These are phyloP conservation scores for Fusarium sp. DNA, from an alignment of 2,329 filamentous ascomycete genomes.

Conservation along the genomic window DNA sequence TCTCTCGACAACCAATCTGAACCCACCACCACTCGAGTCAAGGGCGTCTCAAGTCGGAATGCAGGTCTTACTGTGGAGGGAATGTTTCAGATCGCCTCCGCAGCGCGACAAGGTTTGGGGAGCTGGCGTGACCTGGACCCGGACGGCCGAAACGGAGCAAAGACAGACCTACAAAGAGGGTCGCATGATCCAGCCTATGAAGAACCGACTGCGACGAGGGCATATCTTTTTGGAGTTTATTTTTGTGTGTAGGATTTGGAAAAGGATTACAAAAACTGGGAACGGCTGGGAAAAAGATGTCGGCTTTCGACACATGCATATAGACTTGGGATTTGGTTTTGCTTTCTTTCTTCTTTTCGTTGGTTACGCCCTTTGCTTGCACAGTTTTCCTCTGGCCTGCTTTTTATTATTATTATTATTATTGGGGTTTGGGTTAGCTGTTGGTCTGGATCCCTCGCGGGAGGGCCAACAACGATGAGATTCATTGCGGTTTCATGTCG, in stretches of 20 bases:
- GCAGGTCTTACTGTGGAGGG: constrained; percentile 43
- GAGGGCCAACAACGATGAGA: constrained; percentile 33
- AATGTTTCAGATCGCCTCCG: constrained; percentile 46
- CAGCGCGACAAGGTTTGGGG: constrained; percentile 22
- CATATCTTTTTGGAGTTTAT: constrained; percentile 24
- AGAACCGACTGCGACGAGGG: constrained; percentile 25
- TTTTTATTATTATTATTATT: constrained; percentile 24
- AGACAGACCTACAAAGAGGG: constrained; percentile 7
- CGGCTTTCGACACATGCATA: constrained; percentile 42
- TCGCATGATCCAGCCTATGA: constrained; percentile 2
- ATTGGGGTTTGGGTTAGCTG: constrained; percentile 13
- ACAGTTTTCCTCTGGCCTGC: constrained; percentile 21
- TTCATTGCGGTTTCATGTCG: constrained; percentile 23
- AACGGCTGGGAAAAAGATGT: constrained; percentile 43
- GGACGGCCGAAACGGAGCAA: constrained; percentile 17
- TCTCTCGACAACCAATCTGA: constrained; percentile 18
- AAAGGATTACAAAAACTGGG: constrained; percentile 42
- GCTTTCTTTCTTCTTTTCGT: constrained; percentile 23
- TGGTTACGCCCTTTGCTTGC: constrained; percentile 31
- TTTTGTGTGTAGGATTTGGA: constrained; percentile 34
- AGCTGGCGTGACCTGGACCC: not conserved
- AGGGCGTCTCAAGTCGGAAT: constrained; percentile 43
- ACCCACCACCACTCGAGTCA: constrained; percentile 30
- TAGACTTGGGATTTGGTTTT: constrained; percentile 40
- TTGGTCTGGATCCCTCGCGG: constrained; percentile 37